Conservation (phyloP, 768 basidiomycete species). For the Daedalea quercina region DNA sequence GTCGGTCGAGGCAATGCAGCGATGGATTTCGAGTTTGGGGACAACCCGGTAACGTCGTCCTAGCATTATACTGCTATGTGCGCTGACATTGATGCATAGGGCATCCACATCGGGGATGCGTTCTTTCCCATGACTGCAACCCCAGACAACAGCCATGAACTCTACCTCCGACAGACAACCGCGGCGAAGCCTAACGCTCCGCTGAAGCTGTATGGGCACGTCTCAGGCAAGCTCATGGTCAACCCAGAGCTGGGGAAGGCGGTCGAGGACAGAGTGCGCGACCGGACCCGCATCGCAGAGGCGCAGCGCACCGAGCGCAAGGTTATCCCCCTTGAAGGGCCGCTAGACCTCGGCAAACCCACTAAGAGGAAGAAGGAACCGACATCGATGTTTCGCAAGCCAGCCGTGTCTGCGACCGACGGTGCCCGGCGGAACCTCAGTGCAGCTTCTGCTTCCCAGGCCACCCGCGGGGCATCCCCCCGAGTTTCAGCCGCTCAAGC, state of each 20-base stretch:
- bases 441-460: neutral
- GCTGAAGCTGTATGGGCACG: conserved; percentile 67
- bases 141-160: conserved; percentile 59
- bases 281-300: conserved; percentile 29
- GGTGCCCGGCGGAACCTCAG: conserved; percentile 1
- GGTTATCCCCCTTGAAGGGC: conserved; percentile 35
- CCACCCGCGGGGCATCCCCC: neutral
- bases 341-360: conserved; percentile 12
- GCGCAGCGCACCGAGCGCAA: conserved; percentile 43
- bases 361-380: conserved; percentile 35
- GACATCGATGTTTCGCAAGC: conserved; percentile 5
- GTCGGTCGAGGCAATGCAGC: conserved; percentile 61
- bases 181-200: conserved; percentile 53
- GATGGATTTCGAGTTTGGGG: conserved; percentile 60
- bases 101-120: conserved; percentile 56
- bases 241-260: conserved; percentile 50
- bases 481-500: neutral
- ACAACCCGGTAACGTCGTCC: conserved; percentile 38
- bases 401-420: neutral
- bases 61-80: neutral
- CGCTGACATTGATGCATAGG: conserved; percentile 30
- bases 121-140: conserved; percentile 54
- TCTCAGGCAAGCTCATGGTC: conserved; percentile 66
- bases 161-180: conserved; percentile 61
- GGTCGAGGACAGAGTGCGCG: conserved; percentile 37